Conservation (phyloP, 1,139 yeast species). For the Pneumocystis murina region DNA sequence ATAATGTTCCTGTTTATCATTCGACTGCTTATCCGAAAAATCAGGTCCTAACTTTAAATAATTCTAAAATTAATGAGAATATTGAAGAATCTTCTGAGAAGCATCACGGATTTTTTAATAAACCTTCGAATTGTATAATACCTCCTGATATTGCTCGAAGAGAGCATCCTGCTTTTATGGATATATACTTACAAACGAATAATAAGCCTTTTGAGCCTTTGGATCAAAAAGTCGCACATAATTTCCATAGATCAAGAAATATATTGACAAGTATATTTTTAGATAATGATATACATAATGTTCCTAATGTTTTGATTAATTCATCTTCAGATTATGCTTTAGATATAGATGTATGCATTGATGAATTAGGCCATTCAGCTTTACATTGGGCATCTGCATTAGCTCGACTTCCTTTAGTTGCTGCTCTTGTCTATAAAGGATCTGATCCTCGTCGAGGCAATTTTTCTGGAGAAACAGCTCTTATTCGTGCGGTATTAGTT, state of each 20-base stretch:
- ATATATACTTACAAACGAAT: slow-evolving; percentile 2
- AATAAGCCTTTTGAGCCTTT: slow-evolving; percentile 24
- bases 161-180: neutral
- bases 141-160: neutral
- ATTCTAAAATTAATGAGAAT: neutral
- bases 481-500: slow-evolving; percentile 76
- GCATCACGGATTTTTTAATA: neutral
- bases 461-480: slow-evolving; percentile 76
- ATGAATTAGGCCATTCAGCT: slow-evolving; percentile 83
- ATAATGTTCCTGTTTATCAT: neutral
- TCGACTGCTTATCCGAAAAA: neutral
- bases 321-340: slow-evolving; percentile 23
- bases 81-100: neutral
- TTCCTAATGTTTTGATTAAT: neutral
- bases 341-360: slow-evolving; percentile 70
- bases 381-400: slow-evolving; percentile 94
- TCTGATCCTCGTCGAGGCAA: slow-evolving; percentile 56
- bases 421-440: slow-evolving; percentile 58
- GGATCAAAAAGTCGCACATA: slow-evolving; percentile 1
- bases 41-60: neutral
- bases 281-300: neutral
- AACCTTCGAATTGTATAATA: neutral
- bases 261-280: neutral
- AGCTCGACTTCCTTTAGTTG: slow-evolving; percentile 61
- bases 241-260: neutral